A percentile compares a stretch with the other conserved stretches of the same genome.
Evolutionary conservation across 1,284 basidiomycete species (phyloP).

Genomic region (Sanghuangporus weigelae): DNA sequence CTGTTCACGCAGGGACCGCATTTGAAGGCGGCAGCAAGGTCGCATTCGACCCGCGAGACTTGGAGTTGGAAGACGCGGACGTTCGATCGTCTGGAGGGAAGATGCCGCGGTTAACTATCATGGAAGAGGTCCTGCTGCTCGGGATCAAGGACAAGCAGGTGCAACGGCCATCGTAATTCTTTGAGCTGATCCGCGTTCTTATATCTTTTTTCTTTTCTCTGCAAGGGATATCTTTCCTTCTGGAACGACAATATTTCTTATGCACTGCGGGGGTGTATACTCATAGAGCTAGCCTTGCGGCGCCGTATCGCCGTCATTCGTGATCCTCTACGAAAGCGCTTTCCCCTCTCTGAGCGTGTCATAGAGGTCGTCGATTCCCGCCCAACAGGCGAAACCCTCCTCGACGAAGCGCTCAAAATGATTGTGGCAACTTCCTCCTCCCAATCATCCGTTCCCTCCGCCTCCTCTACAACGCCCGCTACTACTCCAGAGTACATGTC

Average conservation of each 20-base stretch:
- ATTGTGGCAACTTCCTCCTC: conserved; percentile 45
- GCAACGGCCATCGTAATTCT: conserved; percentile 23
- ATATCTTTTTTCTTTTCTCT: not conserved
- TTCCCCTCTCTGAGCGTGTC: conserved; percentile 76
- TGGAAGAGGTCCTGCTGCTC: conserved; percentile 94
- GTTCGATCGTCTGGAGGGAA: conserved; percentile 60
- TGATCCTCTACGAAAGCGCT: conserved; percentile 75
- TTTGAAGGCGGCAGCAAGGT: conserved; percentile 82
- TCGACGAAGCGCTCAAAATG: conserved; percentile 94
- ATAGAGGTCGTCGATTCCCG: conserved; percentile 89
- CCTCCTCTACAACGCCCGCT: conserved; percentile 15
- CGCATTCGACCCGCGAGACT: conserved; percentile 91
- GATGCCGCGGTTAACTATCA: conserved; percentile 85
- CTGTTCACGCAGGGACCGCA: conserved; percentile 63
- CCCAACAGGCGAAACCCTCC: conserved; percentile 90
- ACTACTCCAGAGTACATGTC: conserved; percentile 52
- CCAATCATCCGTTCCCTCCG: conserved; percentile 23
- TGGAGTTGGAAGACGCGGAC: conserved; percentile 71
- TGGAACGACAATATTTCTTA: conserved; percentile 99
- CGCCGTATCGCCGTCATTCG: conserved; percentile 84
- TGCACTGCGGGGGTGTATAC: conserved; percentile 89
- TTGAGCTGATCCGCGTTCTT: not conserved
- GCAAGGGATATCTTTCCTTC: conserved; percentile 87
- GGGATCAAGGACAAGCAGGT: conserved; percentile 90
- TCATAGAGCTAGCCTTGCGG: conserved; percentile 89